Percentiles rank a stretch among this genome's conserved stretches.
phyloP scores from a whole-genome alignment of 2,329 filamentous ascomycete species.

The Verticillium longisporum region DNA sequence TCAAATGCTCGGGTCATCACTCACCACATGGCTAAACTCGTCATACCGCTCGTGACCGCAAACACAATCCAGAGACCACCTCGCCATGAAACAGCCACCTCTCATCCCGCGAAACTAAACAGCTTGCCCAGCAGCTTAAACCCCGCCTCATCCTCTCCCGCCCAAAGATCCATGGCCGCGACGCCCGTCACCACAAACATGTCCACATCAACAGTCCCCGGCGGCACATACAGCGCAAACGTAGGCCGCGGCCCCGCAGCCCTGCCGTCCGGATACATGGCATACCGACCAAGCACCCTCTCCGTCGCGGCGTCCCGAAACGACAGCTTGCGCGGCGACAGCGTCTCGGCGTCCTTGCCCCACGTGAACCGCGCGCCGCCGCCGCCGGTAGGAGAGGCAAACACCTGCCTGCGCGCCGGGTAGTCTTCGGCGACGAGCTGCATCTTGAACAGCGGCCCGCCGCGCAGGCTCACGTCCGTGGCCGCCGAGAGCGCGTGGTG shows the following conservation, averaged over 20 bases:
- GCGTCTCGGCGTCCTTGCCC: not conserved
- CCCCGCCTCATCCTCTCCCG: conserved; percentile 1
- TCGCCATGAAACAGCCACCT: not conserved
- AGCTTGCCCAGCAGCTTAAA: not conserved
- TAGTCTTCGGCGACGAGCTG: not conserved
- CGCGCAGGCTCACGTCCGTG: conserved; percentile 5
- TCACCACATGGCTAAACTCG: too few relatives aligned
- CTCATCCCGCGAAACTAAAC: not conserved
- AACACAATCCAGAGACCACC: too few relatives aligned
- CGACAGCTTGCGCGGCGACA: conserved; percentile 1
- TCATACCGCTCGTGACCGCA: too few relatives aligned
- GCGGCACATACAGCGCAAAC: conserved; percentile 7
- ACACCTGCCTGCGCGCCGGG: conserved; percentile 1
- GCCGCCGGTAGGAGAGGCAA: not conserved
- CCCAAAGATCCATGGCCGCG: conserved; percentile 3
- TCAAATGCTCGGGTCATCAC: too few relatives aligned
- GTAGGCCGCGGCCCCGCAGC: conserved; percentile 1
- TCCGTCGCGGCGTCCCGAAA: conserved; percentile 3
- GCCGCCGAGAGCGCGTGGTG: conserved; percentile 5
- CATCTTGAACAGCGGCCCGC: conserved; percentile 6
- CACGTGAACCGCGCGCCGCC: conserved; percentile 1
- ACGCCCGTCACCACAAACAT: conserved; percentile 6
- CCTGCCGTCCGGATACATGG: conserved; percentile 2
- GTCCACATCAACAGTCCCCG: conserved; percentile 8
- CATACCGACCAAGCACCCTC: conserved; percentile 2